A percentile compares a stretch with the other conserved stretches of the same genome.
These are phyloP conservation scores for Phytophthora kernoviae DNA, from an alignment of 352 stramenopile species.

Conservation along the genomic window DNA sequence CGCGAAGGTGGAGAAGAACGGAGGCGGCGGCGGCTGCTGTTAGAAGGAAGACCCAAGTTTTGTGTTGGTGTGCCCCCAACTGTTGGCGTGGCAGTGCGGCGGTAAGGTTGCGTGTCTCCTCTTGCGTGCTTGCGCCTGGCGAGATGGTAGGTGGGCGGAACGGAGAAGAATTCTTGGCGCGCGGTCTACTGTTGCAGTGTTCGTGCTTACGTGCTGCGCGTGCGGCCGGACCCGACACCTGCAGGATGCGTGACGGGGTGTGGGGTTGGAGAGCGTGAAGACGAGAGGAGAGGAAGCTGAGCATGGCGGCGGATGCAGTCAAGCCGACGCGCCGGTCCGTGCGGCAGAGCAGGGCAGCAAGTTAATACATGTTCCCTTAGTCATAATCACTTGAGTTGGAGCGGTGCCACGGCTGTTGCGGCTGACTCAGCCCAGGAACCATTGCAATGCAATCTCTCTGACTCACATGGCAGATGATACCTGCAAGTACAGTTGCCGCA, in stretches of 20 bases:
- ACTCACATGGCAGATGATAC: too few relatives aligned
- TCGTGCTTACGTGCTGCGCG: constrained; percentile 11
- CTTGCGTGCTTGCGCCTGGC: constrained; percentile 22
- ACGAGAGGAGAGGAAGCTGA: background rate
- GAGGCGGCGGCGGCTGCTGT: constrained; percentile 61
- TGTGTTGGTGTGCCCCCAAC: constrained; percentile 23
- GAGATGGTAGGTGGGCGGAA: constrained; percentile 1
- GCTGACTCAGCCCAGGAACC: too few relatives aligned
- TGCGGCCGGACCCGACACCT: constrained; percentile 2
- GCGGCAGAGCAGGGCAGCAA: constrained; percentile 3
- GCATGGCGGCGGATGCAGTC: background rate
- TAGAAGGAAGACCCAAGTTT: constrained; percentile 41
- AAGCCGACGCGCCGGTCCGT: background rate
- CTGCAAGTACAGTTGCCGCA: too few relatives aligned
- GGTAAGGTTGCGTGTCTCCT: constrained; percentile 7
- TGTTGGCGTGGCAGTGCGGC: constrained; percentile 4
- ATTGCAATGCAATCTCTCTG: too few relatives aligned
- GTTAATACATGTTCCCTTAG: constrained; percentile 2
- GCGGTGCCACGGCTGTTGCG: background rate
- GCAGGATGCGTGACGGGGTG: background rate
- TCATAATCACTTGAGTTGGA: background rate
- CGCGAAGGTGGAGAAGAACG: constrained; percentile 59
- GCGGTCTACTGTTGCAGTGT: constrained; percentile 11
- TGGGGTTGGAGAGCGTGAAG: background rate
- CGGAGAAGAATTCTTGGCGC: constrained; percentile 15